Evolutionary conservation across 805 yeast species (phyloP).

Genomic region (Lachancea fermentati): DNA sequence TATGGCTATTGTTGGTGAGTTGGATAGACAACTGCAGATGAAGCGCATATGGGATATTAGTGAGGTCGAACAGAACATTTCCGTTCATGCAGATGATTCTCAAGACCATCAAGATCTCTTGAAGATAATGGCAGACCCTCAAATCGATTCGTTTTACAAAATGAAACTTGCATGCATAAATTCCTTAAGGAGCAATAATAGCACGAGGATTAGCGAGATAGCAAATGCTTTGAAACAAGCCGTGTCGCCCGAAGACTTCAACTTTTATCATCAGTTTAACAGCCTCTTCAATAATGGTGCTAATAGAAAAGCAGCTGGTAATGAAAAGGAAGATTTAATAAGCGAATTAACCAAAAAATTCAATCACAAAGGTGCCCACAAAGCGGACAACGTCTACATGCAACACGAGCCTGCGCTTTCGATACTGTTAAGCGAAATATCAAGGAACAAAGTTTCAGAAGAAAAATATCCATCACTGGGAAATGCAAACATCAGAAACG

Average conservation of each 20-base stretch:
- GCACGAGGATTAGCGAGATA: constrained; percentile 43
- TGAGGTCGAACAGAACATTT: constrained; percentile 82
- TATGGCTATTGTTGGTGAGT: constrained; percentile 81
- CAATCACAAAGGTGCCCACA: constrained; percentile 34
- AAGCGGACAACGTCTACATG: constrained; percentile 72
- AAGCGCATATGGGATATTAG: constrained; percentile 75
- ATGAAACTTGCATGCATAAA: constrained; percentile 69
- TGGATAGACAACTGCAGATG: constrained; percentile 64
- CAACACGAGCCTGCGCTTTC: constrained; percentile 77
- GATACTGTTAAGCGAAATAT: constrained; percentile 30
- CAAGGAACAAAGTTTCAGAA: constrained; percentile 32
- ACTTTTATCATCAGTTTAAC: constrained; percentile 42
- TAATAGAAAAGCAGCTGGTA: constrained; percentile 5
- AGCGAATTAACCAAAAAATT: constrained; percentile 32
- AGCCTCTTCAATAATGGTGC: constrained; percentile 20
- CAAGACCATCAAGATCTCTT: constrained; percentile 53
- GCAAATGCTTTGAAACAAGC: constrained; percentile 34
- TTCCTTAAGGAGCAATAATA: constrained; percentile 67
- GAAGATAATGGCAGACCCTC: constrained; percentile 42
- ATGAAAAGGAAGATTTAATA: constrained; percentile 26
- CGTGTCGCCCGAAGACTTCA: constrained; percentile 35
- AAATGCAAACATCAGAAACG: constrained; percentile 16
- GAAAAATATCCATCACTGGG: constrained; percentile 32
- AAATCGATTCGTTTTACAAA: constrained; percentile 51
- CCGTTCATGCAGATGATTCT: constrained; percentile 56